These are phyloP conservation scores for Cadophora malorum DNA, from an alignment of 2,329 filamentous ascomycete species.

Conservation along the genomic window DNA sequence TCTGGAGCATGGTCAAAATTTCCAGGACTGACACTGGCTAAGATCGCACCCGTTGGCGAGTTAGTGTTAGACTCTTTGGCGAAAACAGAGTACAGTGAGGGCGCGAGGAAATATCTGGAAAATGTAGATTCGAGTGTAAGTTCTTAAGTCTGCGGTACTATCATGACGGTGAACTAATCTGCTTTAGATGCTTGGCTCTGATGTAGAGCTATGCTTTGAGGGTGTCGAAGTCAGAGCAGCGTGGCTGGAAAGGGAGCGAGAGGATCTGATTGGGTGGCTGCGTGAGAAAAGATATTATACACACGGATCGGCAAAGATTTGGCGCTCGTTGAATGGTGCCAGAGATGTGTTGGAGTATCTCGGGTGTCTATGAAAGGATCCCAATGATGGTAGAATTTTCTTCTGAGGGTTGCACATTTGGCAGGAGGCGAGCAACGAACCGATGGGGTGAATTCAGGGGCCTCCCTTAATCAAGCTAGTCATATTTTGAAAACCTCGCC, in stretches of 20 bases:
- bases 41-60: constrained; percentile 15
- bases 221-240: constrained; percentile 21
- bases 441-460: background rate
- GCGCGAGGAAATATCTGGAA: constrained; percentile 21
- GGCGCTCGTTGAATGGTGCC: background rate
- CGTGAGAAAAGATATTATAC: constrained; percentile 27
- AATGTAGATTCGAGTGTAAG: constrained; percentile 17
- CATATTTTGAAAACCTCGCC: background rate
- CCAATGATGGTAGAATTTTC: background rate
- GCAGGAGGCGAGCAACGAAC: background rate
- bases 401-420: background rate
- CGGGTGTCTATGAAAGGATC: background rate
- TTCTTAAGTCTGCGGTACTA: background rate
- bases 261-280: constrained; percentile 31
- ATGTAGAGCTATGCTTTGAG: constrained; percentile 26
- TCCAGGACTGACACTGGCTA: constrained; percentile 8
- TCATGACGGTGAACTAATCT: constrained; percentile 6
- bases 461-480: background rate
- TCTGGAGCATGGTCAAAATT: constrained; percentile 18
- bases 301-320: constrained; percentile 6
- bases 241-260: constrained; percentile 32
- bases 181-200: constrained; percentile 20
- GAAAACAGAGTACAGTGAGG: constrained; percentile 14
- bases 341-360: constrained; percentile 11
- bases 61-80: constrained; percentile 19